Conservation (phyloP, 306 rosid genomes). For the apple (Malus domestica) region ASM211411v1 NC_041790.1:22798501-22799000, state of each 20-base stretch:
- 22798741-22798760: slow-evolving; percentile 99
- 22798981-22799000: no score
- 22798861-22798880: not conserved
- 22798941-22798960: no score
- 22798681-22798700: not conserved
- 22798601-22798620: not conserved
- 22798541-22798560: not conserved
- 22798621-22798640: not conserved
- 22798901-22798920: not conserved
- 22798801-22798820: slow-evolving; percentile 81
- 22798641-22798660: not conserved
- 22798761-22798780: slow-evolving; percentile 93
- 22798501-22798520: not conserved
- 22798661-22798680: not conserved
- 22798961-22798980: no score
- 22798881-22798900: not conserved
- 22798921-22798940: not conserved
- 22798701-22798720: not conserved
- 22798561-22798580: not conserved
- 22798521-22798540: not conserved
- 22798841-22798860: slow-evolving; percentile 1
- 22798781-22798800: slow-evolving; percentile 80
- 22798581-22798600: not conserved
- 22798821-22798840: slow-evolving; percentile 74
- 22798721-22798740: slow-evolving; percentile 20